Conservation (phyloP, 257 asterid species). For the Jasminum sambac region DNA sequence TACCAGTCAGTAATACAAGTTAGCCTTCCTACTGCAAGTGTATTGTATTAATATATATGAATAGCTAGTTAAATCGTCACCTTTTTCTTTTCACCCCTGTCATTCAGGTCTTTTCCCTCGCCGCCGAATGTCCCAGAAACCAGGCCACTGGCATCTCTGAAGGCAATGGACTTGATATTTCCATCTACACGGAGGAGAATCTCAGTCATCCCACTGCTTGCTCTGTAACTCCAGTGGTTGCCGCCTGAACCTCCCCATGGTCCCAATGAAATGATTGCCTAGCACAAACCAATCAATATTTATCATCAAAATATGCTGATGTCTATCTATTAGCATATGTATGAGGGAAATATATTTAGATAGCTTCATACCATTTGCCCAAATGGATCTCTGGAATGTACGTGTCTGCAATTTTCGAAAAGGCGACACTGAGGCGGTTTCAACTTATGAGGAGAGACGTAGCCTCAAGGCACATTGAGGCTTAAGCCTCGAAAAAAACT, state of each 20-base stretch:
- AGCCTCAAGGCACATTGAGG: no score
- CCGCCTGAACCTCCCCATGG: constrained; percentile 8
- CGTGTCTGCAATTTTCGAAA: no score
- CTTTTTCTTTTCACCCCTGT: background rate
- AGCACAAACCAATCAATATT: background rate
- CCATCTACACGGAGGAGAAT: background rate
- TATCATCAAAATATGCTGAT: background rate
- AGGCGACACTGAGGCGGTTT: no score
- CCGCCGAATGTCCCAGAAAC: constrained; percentile 4
- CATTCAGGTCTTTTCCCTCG: background rate
- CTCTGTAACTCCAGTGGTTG: background rate
- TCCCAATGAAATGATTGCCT: background rate
- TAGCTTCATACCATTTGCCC: background rate
- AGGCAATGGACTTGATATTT: background rate
- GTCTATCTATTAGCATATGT: background rate
- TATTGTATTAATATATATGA: no score
- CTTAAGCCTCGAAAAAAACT: no score
- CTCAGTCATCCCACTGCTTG: background rate
- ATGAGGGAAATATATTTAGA: background rate
- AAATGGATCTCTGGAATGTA: background rate
- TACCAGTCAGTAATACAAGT: no score
- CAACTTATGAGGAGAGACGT: no score
- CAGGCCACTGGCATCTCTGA: background rate
- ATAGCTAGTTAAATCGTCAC: background rate
- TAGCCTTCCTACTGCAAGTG: no score